phyloP scores from a whole-genome alignment of 2,329 filamentous ascomycete species.

The Pseudopyrenochaeta lycopersici region DNA sequence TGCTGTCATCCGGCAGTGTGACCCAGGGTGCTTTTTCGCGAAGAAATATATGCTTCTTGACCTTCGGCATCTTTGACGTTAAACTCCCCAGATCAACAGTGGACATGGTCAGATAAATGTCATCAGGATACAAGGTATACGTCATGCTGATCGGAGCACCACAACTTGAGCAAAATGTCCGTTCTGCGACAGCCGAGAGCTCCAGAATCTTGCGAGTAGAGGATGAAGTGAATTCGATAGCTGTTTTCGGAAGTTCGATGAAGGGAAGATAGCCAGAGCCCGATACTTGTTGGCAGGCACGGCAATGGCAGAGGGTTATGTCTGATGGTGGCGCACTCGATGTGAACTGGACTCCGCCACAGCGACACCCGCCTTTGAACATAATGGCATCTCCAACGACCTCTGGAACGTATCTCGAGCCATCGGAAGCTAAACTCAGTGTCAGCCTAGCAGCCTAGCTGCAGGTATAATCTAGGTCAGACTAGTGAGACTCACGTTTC shows the following conservation, averaged over 20 bases:
- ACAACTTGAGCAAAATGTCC: slow-evolving; percentile 57
- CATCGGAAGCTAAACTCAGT: slow-evolving; percentile 29
- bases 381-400: slow-evolving; percentile 17
- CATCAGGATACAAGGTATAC: slow-evolving; percentile 45
- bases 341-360: slow-evolving; percentile 54
- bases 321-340: slow-evolving; percentile 45
- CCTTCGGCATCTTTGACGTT: slow-evolving; percentile 38
- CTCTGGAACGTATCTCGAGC: slow-evolving; percentile 27
- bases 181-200: slow-evolving; percentile 53
- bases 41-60: slow-evolving; percentile 56
- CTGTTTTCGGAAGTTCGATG: slow-evolving; percentile 43
- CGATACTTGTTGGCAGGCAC: slow-evolving; percentile 59
- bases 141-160: slow-evolving; percentile 58
- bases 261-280: slow-evolving; percentile 58
- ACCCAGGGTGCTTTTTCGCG: slow-evolving; percentile 50
- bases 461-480: no score
- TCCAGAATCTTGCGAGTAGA: slow-evolving; percentile 42
- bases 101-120: slow-evolving; percentile 49
- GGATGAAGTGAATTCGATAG: slow-evolving; percentile 46
- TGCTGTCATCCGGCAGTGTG: slow-evolving; percentile 38
- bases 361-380: slow-evolving; percentile 56
- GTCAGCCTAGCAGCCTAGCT: slow-evolving; percentile 7
- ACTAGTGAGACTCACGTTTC: slow-evolving; percentile 33
- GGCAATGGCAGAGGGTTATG: slow-evolving; percentile 58
- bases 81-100: slow-evolving; percentile 54